Evolutionary conservation across 352 stramenopile species (phyloP).

Genomic region (Pythium phragmitis): DNA sequence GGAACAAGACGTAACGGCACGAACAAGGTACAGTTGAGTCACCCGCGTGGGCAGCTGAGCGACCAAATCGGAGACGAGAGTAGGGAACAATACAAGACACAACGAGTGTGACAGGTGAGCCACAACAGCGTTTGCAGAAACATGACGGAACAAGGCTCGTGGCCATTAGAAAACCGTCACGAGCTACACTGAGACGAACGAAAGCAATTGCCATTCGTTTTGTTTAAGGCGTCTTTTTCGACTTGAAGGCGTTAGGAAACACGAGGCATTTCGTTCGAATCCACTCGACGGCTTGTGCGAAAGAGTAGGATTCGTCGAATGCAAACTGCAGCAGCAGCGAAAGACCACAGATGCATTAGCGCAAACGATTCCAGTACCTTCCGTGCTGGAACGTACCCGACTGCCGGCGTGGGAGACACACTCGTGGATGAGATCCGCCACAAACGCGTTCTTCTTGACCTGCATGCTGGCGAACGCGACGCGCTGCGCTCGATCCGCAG

Average conservation of each 20-base stretch:
- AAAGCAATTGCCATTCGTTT: no score
- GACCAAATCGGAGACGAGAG: no score
- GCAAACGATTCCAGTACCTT: not conserved
- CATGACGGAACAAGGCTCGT: not conserved
- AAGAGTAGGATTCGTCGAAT: slow-evolving; percentile 11
- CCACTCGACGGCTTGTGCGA: slow-evolving; percentile 10
- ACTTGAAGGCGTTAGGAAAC: slow-evolving; percentile 5
- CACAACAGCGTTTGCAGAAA: not conserved
- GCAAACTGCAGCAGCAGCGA: slow-evolving; percentile 12
- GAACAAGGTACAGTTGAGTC: no score
- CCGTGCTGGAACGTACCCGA: slow-evolving; percentile 16
- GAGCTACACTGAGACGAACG: no score
- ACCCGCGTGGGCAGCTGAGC: no score
- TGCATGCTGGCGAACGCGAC: slow-evolving; percentile 14
- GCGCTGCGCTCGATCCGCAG: slow-evolving; percentile 14
- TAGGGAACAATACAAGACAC: no score
- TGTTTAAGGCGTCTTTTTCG: not conserved
- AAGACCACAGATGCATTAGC: no score
- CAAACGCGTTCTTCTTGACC: slow-evolving; percentile 23
- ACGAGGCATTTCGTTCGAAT: slow-evolving; percentile 19
- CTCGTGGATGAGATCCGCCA: slow-evolving; percentile 19
- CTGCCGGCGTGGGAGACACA: slow-evolving; percentile 20
- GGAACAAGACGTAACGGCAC: no score
- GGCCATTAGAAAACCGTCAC: not conserved
- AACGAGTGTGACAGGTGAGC: no score